Conservation (phyloP, 208 protist species). For the Crithidia fasciculata region DNA sequence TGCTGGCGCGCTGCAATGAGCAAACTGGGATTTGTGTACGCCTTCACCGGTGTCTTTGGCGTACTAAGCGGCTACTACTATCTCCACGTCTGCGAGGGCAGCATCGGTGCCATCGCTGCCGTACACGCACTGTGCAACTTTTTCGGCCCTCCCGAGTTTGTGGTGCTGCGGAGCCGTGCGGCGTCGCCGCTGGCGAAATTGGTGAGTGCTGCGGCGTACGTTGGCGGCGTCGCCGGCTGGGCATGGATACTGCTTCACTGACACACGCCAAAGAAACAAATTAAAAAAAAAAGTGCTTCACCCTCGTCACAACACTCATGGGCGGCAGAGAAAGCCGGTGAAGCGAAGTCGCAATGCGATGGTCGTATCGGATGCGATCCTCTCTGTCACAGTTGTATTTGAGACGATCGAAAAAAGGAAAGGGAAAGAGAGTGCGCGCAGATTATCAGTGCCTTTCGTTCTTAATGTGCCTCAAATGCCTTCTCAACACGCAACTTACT, state of each 20-base stretch:
- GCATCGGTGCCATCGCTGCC: slow-evolving; percentile 45
- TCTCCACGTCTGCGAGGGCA: slow-evolving; percentile 39
- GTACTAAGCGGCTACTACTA: slow-evolving; percentile 69
- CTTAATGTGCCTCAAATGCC: too few species aligned
- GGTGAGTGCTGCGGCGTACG: slow-evolving; percentile 16
- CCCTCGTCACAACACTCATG: not conserved
- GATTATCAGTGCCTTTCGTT: too few species aligned
- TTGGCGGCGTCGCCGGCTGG: slow-evolving; percentile 25
- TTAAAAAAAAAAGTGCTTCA: not conserved
- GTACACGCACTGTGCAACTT: slow-evolving; percentile 74
- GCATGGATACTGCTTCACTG: slow-evolving; percentile 16
- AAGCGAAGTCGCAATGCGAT: too few species aligned
- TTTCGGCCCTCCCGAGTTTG: slow-evolving; percentile 56
- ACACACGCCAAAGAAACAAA: not conserved
- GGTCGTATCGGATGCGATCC: too few species aligned
- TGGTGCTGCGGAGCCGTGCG: not conserved
- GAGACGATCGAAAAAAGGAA: too few species aligned
- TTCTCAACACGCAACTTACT: too few species aligned
- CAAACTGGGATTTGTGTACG: slow-evolving; percentile 24
- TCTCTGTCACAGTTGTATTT: too few species aligned
- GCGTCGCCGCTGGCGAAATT: not conserved
- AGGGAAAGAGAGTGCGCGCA: too few species aligned
- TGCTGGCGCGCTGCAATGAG: slow-evolving; percentile 32
- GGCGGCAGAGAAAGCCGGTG: too few species aligned
- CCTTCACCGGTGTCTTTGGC: slow-evolving; percentile 56